Base-by-base conservation (phyloP, 2,329 filamentous ascomycete species). In the Penicillium sp. region DNA sequence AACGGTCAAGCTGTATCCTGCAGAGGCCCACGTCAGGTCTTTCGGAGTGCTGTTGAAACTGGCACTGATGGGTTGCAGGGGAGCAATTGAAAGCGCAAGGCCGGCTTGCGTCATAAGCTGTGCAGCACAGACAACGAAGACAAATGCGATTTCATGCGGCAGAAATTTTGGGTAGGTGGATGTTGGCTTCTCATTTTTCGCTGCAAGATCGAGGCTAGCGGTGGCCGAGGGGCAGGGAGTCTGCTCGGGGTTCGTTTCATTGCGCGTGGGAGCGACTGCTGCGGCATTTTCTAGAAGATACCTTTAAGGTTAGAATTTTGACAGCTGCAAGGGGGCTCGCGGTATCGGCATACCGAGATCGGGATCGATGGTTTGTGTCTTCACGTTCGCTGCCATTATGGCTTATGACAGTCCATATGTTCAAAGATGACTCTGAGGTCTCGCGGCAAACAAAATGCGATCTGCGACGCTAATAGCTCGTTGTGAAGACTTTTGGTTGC, bases 1-100 rank as follows among this genome's bases (percentile, higher is more conserved):
- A 39, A 60, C 45, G 0, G 61, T 64, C 36, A 81, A 55, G 13
- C 68, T 71, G 53, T 79, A 83, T 3, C 74, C 76, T 2, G 76
- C 75, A 4, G 77, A 69, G 32, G 75, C 69, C 77, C 79, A 81
- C 20, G 69, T 70, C 15, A 78, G 60, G 18, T 71, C 58, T 14
- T 68, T 68, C 0, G 64, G 58, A 8, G 67, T 64, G n/a, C 54
- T 64, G 25, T 63, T 61, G 47, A 79, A 78, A 28, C 62, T 68
- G 8, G 51, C 45, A 14, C 71, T 72, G 29, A 79, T 76, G 23
- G 70, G 61, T 32, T 60, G 61, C 1, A 76, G 59, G 5, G 76
- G 72, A 7, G 73, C 64, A 26, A 80, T 60, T 0, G 66, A 67
- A 41, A 73, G 68, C 4, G 64, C 67, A 4, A 78, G 65, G 7